These are phyloP conservation scores for Rehmannia glutinosa DNA, from an alignment of 257 asterid species.

Conservation along the genomic window DNA sequence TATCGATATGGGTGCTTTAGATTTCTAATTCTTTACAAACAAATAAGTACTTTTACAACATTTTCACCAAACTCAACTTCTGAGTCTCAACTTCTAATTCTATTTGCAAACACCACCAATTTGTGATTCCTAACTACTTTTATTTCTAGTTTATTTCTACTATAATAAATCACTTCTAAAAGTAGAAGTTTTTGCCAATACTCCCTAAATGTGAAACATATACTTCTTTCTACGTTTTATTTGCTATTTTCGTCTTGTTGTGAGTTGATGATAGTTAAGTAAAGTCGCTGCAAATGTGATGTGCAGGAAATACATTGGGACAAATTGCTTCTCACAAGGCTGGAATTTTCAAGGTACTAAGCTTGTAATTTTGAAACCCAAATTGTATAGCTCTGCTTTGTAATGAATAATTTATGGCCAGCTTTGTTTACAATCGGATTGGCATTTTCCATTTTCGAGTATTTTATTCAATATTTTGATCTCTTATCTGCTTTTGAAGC, in stretches of 20 bases:
- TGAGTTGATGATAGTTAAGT: conserved; percentile 4
- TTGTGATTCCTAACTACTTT: no score
- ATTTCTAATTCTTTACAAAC: no score
- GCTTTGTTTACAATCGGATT: conserved; percentile 22
- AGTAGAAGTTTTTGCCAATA: no score
- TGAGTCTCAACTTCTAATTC: no score
- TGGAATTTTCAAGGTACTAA: conserved; percentile 76
- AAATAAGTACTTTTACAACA: no score
- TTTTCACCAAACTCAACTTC: no score
- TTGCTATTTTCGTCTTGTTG: not conserved
- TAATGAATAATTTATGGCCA: conserved; percentile 20
- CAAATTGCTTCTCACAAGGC: conserved; percentile 92
- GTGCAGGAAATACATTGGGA: conserved; percentile 54
- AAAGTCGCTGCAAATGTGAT: not conserved
- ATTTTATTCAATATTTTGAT: conserved; percentile 45
- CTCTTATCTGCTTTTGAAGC: conserved; percentile 62
- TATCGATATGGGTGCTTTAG: no score
- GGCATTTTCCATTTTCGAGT: conserved; percentile 37
- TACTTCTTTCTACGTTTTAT: not conserved
- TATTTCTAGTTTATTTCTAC: no score
- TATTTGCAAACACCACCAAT: no score
- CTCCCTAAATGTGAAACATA: no score
- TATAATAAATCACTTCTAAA: no score
- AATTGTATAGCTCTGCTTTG: conserved; percentile 1
- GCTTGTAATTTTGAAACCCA: conserved; percentile 13